These are phyloP conservation scores for Acarospora socialis DNA, from an alignment of 2,329 filamentous ascomycete genomes.

Conservation along the genomic window DNA sequence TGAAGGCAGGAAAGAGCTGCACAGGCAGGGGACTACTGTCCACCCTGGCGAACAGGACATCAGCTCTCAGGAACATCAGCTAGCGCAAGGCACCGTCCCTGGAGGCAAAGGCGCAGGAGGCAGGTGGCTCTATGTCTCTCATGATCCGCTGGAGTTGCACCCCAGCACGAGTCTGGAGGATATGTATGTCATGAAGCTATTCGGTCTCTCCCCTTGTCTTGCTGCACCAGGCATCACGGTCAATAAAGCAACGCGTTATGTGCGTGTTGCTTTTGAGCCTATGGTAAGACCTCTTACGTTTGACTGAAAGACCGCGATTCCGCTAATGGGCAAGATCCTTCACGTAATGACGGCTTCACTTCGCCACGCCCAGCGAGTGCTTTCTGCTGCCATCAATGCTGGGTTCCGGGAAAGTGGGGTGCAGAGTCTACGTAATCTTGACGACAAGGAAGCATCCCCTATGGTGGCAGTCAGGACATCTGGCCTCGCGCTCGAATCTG, in stretches of 20 bases:
- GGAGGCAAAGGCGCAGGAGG: constrained; percentile 80
- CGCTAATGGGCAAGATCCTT: constrained; percentile 52
- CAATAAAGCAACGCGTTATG: constrained; percentile 31
- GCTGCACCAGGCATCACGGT: constrained; percentile 35
- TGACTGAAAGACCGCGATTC: constrained; percentile 3
- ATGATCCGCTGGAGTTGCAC: constrained; percentile 47
- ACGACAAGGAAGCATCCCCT: constrained; percentile 37
- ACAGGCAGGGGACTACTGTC: background rate
- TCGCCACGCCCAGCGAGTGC: constrained; percentile 57
- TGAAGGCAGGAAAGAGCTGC: constrained; percentile 53
- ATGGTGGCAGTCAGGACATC: constrained; percentile 78
- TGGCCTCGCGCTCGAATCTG: constrained; percentile 66
- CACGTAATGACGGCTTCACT: constrained; percentile 70
- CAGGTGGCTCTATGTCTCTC: constrained; percentile 76
- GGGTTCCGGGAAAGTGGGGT: constrained; percentile 88
- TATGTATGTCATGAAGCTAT: constrained; percentile 18
- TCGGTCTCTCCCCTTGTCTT: constrained; percentile 14
- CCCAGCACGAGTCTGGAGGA: constrained; percentile 11
- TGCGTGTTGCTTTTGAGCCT: constrained; percentile 88
- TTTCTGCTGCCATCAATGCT: constrained; percentile 61
- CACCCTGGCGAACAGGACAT: constrained; percentile 10
- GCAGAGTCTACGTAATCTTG: constrained; percentile 41
- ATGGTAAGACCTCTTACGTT: constrained; percentile 49
- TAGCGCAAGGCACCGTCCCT: constrained; percentile 39
- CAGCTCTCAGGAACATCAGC: constrained; percentile 14